Evolutionary conservation across 495 filamentous ascomycete genomes (phyloP).

Genomic region (Neurospora hispaniola): DNA sequence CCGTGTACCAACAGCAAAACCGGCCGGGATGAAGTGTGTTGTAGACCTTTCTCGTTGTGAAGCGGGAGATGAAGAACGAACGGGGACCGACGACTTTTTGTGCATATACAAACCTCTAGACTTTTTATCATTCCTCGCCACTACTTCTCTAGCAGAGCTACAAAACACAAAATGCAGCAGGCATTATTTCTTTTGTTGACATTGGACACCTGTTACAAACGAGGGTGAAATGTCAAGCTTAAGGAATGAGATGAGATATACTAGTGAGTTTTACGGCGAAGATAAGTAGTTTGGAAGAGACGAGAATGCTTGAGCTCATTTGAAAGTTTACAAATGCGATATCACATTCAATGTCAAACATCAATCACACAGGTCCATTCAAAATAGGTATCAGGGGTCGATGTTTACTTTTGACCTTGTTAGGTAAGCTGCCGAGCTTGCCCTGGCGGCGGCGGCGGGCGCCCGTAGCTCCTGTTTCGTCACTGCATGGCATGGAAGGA

Average conservation of each 20-base stretch:
- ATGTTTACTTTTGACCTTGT: not conserved
- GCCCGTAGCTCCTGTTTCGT: not conserved
- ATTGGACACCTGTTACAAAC: not conserved
- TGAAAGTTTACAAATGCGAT: not conserved
- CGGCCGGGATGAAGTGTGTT: not conserved
- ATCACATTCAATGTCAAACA: not conserved
- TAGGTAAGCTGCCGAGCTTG: not conserved
- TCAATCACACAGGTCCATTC: no score
- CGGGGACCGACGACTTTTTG: constrained; percentile 22
- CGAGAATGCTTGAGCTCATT: not conserved
- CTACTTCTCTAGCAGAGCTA: constrained; percentile 2
- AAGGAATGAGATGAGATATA: not conserved
- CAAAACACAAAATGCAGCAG: not conserved
- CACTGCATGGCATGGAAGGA: not conserved
- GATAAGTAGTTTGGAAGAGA: not conserved
- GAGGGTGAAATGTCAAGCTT: not conserved
- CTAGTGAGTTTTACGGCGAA: not conserved
- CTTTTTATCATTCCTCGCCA: constrained; percentile 19
- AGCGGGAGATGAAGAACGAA: not conserved
- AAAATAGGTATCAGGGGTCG: not conserved
- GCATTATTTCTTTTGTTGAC: not conserved
- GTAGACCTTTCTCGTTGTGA: not conserved
- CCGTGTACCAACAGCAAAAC: not conserved
- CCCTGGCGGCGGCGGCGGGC: not conserved
- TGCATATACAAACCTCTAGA: constrained; percentile 41